Percentiles rank a stretch among this genome's conserved stretches.
phyloP scores from a whole-genome alignment of 495 filamentous ascomycete genomes.

The Aspergillus carlsbadensis region DNA sequence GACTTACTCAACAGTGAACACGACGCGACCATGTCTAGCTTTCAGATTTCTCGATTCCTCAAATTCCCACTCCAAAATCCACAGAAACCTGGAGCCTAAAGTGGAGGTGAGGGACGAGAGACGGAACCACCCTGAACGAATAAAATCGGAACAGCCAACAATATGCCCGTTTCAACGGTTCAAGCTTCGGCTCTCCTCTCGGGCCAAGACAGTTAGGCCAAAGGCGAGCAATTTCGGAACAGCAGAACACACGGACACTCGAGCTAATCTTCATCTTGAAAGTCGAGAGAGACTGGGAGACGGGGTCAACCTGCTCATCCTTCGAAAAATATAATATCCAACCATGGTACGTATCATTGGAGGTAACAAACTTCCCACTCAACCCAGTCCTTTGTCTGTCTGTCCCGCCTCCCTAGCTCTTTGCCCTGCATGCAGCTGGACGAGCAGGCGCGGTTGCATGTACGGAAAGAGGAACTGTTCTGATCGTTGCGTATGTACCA shows the following conservation, averaged over 20 bases:
- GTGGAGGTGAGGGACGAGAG: neutral
- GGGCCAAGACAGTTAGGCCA: neutral
- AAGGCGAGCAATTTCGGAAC: neutral
- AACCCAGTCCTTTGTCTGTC: too few relatives aligned
- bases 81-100: conserved; percentile 7
- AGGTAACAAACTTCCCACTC: neutral
- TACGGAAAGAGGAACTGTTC: neutral
- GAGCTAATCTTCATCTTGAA: neutral
- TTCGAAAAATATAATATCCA: neutral
- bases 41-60: neutral
- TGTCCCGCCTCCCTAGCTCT: neutral
- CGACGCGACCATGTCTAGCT: too few relatives aligned
- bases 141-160: conserved; percentile 1
- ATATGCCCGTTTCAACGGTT: conserved; percentile 2
- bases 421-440: neutral
- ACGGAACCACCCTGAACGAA: neutral
- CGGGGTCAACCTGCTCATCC: neutral
- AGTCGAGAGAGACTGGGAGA: too few relatives aligned
- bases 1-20: neutral
- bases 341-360: neutral
- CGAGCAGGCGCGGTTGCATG: conserved; percentile 1
- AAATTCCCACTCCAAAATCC: neutral
- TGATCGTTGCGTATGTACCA: conserved; percentile 2
- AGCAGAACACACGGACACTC: neutral
- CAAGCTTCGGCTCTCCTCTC: conserved; percentile 8